phyloP scores from a whole-genome alignment of 805 yeast genomes.

The Brettanomyces nanus region DNA sequence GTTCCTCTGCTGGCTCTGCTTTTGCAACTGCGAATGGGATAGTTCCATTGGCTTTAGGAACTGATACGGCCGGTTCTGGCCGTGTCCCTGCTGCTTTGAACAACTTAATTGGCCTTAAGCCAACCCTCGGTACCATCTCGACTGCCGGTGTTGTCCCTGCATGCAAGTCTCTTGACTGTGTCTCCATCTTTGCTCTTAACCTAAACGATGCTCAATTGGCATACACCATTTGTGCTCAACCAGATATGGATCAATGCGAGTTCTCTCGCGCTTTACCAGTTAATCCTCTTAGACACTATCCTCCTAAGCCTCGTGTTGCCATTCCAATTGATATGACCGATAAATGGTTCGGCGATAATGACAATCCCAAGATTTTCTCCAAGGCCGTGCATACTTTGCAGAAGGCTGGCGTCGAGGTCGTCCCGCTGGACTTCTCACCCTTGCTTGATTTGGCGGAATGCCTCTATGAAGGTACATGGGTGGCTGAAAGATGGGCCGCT shows the following conservation, averaged over 20 bases:
- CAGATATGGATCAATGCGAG: constrained; percentile 62
- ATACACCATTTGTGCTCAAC: constrained; percentile 62
- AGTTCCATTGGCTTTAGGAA: constrained; percentile 85
- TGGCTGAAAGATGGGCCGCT: constrained; percentile 88
- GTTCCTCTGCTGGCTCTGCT: constrained; percentile 95
- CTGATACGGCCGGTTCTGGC: constrained; percentile 98
- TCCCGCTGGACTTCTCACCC: constrained; percentile 63
- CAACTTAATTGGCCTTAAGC: constrained; percentile 87
- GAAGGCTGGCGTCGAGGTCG: constrained; percentile 47
- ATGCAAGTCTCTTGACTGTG: constrained; percentile 89
- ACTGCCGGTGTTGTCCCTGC: constrained; percentile 95
- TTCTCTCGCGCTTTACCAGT: constrained; percentile 72
- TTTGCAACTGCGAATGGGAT: constrained; percentile 82
- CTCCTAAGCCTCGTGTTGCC: constrained; percentile 57
- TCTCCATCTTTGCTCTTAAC: constrained; percentile 73
- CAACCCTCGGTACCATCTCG: constrained; percentile 82
- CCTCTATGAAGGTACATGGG: constrained; percentile 98
- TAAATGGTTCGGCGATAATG: constrained; percentile 70
- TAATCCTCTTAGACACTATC: constrained; percentile 53
- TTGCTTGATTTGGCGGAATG: constrained; percentile 76
- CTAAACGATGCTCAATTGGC: constrained; percentile 76
- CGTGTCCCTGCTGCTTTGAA: constrained; percentile 95
- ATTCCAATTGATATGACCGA: constrained; percentile 58
- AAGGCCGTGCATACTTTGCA: constrained; percentile 50
- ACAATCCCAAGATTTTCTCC: constrained; percentile 63